These are phyloP conservation scores for Aspergillus sojae DNA, from an alignment of 2,329 filamentous ascomycete genomes.

Conservation along the genomic window DNA sequence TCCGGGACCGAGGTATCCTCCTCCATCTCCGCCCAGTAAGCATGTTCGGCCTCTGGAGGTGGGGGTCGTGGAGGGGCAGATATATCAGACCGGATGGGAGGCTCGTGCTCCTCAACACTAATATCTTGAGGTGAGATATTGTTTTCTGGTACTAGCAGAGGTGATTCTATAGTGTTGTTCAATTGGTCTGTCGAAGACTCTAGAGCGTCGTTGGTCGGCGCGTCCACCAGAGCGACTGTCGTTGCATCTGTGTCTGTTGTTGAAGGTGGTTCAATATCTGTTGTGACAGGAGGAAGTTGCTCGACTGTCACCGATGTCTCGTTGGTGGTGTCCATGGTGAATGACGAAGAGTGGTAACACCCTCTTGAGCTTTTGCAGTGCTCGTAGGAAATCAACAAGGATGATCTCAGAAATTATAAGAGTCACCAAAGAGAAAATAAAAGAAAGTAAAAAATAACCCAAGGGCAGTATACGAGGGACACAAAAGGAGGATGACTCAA, in stretches of 20 bases:
- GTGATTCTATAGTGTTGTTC: conserved; percentile 8
- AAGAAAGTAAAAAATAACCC: not conserved
- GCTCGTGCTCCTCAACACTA: not conserved
- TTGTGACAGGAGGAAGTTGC: conserved; percentile 17
- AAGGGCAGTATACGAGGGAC: not conserved
- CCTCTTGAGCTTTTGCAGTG: not conserved
- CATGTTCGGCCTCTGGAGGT: conserved; percentile 36
- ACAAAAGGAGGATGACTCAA: conserved; percentile 1
- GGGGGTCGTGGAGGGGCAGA: conserved; percentile 23
- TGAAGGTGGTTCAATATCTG: conserved; percentile 11
- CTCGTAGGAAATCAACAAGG: not conserved
- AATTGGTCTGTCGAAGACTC: conserved; percentile 8
- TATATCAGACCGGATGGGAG: conserved; percentile 16
- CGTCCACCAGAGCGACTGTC: conserved; percentile 8
- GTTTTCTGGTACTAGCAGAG: conserved; percentile 10
- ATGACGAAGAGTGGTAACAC: conserved; percentile 3
- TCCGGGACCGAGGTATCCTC: conserved; percentile 60
- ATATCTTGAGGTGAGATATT: not conserved
- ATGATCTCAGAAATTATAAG: no score
- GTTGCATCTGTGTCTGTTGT: conserved; percentile 8
- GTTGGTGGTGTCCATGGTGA: conserved; percentile 21
- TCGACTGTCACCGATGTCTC: conserved; percentile 18
- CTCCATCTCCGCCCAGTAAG: conserved; percentile 57
- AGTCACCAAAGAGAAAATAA: not conserved
- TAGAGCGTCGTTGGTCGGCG: conserved; percentile 15